phyloP scores from a whole-genome alignment of 176 grass and related monocot genomes.

The Areca catechu region DNA sequence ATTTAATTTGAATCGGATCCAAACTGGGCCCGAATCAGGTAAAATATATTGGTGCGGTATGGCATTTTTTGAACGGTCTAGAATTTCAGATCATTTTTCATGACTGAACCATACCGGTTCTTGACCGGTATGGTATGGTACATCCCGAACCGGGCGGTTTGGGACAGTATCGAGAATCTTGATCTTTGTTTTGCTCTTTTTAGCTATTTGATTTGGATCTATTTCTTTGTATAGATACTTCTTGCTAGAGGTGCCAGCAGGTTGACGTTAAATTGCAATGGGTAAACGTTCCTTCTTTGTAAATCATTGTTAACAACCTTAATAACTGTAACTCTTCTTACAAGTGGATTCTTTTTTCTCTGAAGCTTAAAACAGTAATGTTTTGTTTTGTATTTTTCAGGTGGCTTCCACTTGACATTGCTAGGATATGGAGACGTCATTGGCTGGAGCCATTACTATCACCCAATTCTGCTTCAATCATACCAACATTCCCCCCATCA shows the following conservation, averaged over 20 bases:
- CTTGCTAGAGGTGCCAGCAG: conserved; percentile 83
- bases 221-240: conserved; percentile 49
- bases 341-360: neutral
- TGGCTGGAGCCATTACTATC: conserved; percentile 65
- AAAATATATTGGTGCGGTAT: too few species aligned
- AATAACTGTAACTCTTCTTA: neutral
- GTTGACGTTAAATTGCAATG: conserved; percentile 89
- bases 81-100: too few species aligned
- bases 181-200: too few species aligned
- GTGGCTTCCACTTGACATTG: conserved; percentile 89
- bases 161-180: too few species aligned
- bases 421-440: conserved; percentile 64
- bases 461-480: conserved; percentile 54
- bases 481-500: conserved; percentile 68
- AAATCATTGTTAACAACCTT: neutral
- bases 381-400: conserved; percentile 28
- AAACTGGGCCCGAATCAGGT: too few species aligned
- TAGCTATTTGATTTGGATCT: conserved; percentile 9
- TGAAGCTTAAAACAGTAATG: neutral
- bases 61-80: too few species aligned
- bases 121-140: too few species aligned
- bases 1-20: too few species aligned
- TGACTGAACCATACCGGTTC: too few species aligned
- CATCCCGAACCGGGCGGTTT: too few species aligned
- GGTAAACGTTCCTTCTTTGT: conserved; percentile 38